These are phyloP conservation scores for Aspergillus sp. DNA, from an alignment of 2,329 filamentous ascomycete species.

Conservation along the genomic window DNA sequence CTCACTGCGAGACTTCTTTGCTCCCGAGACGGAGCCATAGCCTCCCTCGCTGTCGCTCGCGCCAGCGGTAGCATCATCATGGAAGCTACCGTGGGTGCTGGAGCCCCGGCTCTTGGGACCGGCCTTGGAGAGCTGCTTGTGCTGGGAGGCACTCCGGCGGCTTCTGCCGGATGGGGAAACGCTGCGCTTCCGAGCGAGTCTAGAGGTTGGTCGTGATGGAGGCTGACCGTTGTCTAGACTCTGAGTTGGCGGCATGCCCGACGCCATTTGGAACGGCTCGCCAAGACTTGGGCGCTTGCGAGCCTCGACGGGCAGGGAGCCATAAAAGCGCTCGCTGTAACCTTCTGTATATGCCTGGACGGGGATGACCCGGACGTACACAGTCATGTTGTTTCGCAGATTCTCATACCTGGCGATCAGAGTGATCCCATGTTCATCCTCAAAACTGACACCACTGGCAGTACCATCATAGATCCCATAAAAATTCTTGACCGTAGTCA, in stretches of 20 bases:
- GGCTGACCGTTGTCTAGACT: constrained; percentile 59
- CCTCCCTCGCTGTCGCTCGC: constrained; percentile 88
- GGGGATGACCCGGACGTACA: constrained; percentile 82
- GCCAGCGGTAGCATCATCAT: constrained; percentile 70
- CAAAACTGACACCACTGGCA: constrained; percentile 86
- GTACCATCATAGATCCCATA: constrained; percentile 87
- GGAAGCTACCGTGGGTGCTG: constrained; percentile 56
- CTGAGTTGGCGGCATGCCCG: constrained; percentile 51
- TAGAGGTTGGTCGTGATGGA: constrained; percentile 66
- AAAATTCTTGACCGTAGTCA: constrained; percentile 98
- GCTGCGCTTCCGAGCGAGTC: constrained; percentile 73
- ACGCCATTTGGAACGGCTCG: constrained; percentile 64
- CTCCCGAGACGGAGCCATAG: constrained; percentile 67
- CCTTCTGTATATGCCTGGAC: constrained; percentile 52
- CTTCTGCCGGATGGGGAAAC: constrained; percentile 71
- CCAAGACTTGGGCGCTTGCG: constrained; percentile 60
- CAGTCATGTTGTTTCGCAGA: constrained; percentile 85
- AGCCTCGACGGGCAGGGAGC: constrained; percentile 50
- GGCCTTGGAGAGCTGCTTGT: constrained; percentile 68
- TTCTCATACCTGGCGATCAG: constrained; percentile 97
- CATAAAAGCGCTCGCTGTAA: constrained; percentile 47
- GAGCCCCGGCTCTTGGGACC: constrained; percentile 66
- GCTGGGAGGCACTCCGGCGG: constrained; percentile 74
- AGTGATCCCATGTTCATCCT: constrained; percentile 83
- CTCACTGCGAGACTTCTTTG: constrained; percentile 74